Conservation (phyloP, 257 asterid species). For the Orobanche coerulescens region DNA sequence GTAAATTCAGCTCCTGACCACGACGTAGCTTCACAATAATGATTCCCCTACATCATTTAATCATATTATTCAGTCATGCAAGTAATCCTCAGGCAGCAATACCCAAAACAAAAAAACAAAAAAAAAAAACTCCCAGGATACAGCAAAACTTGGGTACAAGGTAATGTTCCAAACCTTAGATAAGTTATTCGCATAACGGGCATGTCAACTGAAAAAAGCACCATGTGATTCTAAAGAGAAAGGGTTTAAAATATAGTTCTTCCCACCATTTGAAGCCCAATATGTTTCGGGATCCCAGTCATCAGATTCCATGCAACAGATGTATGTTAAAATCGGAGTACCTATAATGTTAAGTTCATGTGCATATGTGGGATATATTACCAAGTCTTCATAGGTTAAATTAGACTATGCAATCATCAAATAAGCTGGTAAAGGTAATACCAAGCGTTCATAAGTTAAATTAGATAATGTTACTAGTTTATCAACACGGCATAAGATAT, state of each 20-base stretch:
- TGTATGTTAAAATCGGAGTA: background rate
- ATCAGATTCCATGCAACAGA: background rate
- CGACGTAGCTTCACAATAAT: conserved; percentile 96
- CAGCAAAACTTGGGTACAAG: background rate
- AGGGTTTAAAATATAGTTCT: background rate
- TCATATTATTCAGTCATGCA: conserved; percentile 8
- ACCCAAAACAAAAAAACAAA: background rate
- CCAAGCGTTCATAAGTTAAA: too few relatives aligned
- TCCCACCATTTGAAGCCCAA: background rate
- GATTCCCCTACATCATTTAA: conserved; percentile 57
- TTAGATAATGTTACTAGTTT: too few relatives aligned
- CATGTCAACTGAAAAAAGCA: background rate
- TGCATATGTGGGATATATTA: background rate
- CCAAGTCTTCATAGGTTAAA: background rate
- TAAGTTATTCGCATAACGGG: background rate
- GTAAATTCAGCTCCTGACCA: conserved; percentile 78
- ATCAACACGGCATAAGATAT: background rate
- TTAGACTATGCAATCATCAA: background rate
- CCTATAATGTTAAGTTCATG: background rate
- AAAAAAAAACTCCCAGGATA: too few relatives aligned
- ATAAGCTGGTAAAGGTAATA: too few relatives aligned
- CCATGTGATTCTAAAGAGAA: background rate
- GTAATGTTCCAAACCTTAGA: background rate
- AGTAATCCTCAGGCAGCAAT: background rate
- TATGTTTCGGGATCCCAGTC: background rate